Percentiles rank a stretch among this genome's conserved stretches.
Evolutionary conservation across 2,329 filamentous ascomycete species (phyloP).

Genomic region (Lithohypha guttulata): DNA sequence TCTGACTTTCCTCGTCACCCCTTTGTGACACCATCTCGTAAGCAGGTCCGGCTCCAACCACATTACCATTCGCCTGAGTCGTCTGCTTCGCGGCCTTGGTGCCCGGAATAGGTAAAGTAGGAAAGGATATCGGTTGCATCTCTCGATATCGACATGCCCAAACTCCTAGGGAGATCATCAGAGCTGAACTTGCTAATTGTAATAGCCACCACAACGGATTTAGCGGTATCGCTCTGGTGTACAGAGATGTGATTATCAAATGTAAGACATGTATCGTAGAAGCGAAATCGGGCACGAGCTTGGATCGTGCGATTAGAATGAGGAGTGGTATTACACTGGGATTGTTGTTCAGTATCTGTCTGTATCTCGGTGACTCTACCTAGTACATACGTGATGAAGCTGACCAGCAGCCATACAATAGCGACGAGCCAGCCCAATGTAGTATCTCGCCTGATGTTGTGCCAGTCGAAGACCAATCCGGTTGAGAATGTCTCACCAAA

Average conservation of each 20-base stretch:
- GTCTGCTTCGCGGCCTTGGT: slow-evolving; percentile 15
- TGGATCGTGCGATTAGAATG: slow-evolving; percentile 73
- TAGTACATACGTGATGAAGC: slow-evolving; percentile 53
- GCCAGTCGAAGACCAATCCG: slow-evolving; percentile 54
- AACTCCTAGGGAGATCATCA: slow-evolving; percentile 64
- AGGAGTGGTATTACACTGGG: slow-evolving; percentile 71
- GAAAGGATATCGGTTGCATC: slow-evolving; percentile 73
- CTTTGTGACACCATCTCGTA: slow-evolving; percentile 54
- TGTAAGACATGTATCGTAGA: slow-evolving; percentile 79
- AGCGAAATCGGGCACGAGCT: slow-evolving; percentile 90
- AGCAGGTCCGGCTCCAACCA: slow-evolving; percentile 31
- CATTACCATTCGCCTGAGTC: slow-evolving; percentile 38
- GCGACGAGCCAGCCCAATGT: slow-evolving; percentile 60
- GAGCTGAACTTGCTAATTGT: slow-evolving; percentile 47
- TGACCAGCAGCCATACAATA: slow-evolving; percentile 57
- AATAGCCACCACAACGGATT: slow-evolving; percentile 80
- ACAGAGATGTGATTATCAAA: slow-evolving; percentile 64
- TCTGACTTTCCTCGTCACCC: slow-evolving; percentile 13
- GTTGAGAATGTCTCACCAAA: slow-evolving; percentile 50
- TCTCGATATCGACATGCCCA: slow-evolving; percentile 91
- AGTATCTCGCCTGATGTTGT: slow-evolving; percentile 53
- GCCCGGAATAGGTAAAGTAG: slow-evolving; percentile 18
- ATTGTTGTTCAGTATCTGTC: no score
- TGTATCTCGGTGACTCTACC: no score
- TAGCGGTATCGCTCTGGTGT: slow-evolving; percentile 63